Base-by-base conservation (phyloP, 179 eudicot species). In the Silene vulgaris region DNA sequence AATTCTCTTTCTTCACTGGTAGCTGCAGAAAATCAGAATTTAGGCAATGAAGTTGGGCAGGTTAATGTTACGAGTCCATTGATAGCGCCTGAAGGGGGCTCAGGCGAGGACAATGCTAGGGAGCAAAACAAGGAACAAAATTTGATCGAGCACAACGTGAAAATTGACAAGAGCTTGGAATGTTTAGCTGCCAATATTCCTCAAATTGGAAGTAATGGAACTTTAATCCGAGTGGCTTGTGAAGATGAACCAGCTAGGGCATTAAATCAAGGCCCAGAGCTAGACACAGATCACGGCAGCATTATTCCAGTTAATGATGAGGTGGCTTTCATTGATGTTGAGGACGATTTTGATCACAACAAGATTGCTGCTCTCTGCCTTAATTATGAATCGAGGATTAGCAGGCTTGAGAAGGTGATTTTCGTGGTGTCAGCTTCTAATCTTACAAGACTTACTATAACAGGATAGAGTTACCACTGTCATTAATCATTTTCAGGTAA, bases 361-460 rank as follows among this genome's bases (percentile, higher is more conserved):
- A 28, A 16, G 14, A 8, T 73, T 35, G 11, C 9, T 11, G 17
- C 19, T 20, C 37, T 40, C 11, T 8, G 54, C 73, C 30, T 14
- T 17, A 40, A 13, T 11, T 57, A 45, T 30, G 75, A 77, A 63
- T 63, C 71, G 5, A 71, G 80, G 52, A 30, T 77, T 5, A 77
- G 63, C 50, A 70, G 0, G 21, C 69, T 77, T 2, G 71, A 77
- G 17, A 71, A 4, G 20, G n/a, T 26, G 35, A 12, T 71, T 30
- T 43, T 1, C 1, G 8, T 1, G 1, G 0, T 43, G 48, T 30
- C 40, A 12, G 35, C n/a, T 57, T 52, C 52, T 29, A 30, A 29
- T 30, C 71, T 3, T 8, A 37, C 71, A 71, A 37, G 2, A 29
- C 32, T n/a, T 12, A 3, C 8, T 65, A 43, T 8, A 0, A 13